Conservation (phyloP, 169 alveolate species). For the Plasmodium yoelii region DNA sequence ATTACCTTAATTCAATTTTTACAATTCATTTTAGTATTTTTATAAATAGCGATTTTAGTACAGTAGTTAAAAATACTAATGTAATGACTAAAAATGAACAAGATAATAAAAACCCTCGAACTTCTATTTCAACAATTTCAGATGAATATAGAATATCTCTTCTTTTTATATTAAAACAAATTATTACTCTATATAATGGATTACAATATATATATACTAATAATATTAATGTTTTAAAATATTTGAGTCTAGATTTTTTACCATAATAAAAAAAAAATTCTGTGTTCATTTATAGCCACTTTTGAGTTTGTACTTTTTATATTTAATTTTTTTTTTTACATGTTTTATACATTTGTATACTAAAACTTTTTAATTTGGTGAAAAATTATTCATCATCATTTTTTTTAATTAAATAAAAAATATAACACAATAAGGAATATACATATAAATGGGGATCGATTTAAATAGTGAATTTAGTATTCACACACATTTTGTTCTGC, state of each 20-base stretch:
- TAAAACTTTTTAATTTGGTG: too few species aligned
- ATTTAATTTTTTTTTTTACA: too few species aligned
- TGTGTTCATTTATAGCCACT: not conserved
- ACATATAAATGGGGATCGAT: too few species aligned
- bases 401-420: too few species aligned
- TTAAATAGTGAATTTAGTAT: too few species aligned
- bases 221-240: slow-evolving; percentile 40
- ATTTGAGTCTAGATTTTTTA: not conserved
- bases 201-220: slow-evolving; percentile 37
- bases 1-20: slow-evolving; percentile 78
- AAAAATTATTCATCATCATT: too few species aligned
- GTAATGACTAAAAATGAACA: not conserved
- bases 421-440: too few species aligned
- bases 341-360: too few species aligned
- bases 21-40: slow-evolving; percentile 76
- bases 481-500: too few species aligned
- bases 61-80: not conserved
- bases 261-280: not conserved
- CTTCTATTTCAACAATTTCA: not conserved
- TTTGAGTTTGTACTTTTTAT: too few species aligned
- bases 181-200: slow-evolving; percentile 37
- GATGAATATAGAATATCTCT: slow-evolving; percentile 41
- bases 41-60: slow-evolving; percentile 39
- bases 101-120: not conserved
- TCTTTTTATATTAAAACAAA: slow-evolving; percentile 37